Percentiles rank a stretch among this genome's conserved stretches.
Conservation (phyloP, 2,329 filamentous ascomycete genomes). For the Hansfordia pulvinata region DNA sequence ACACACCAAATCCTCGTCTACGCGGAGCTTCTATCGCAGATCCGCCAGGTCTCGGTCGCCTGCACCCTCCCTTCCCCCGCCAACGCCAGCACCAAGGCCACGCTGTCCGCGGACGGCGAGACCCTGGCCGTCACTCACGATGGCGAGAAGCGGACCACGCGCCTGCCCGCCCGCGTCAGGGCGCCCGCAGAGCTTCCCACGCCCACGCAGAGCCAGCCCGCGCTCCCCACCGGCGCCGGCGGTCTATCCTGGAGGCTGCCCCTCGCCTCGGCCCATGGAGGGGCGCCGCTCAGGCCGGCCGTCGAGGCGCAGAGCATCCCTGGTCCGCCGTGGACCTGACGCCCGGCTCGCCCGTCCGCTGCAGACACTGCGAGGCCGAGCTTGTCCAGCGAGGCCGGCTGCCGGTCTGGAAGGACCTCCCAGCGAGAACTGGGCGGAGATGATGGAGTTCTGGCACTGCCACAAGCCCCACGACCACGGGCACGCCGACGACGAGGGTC, state of each 20-base stretch:
- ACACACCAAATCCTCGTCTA: conserved; percentile 39
- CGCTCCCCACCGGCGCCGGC: conserved; percentile 12
- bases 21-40: conserved; percentile 51
- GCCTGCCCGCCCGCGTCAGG: conserved; percentile 28
- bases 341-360: conserved; percentile 23
- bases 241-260: conserved; percentile 43
- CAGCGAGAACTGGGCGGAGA: conserved; percentile 96
- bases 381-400: conserved; percentile 26
- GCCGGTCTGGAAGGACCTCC: conserved; percentile 79
- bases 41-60: conserved; percentile 48
- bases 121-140: conserved; percentile 34
- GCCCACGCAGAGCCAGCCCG: too few relatives aligned
- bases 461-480: conserved; percentile 68
- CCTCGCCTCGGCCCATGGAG: conserved; percentile 7
- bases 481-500: conserved; percentile 29
- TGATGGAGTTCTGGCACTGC: conserved; percentile 99
- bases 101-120: conserved; percentile 28
- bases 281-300: conserved; percentile 4
- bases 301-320: conserved; percentile 25
- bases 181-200: conserved; percentile 22
- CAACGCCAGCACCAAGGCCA: conserved; percentile 26
- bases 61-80: conserved; percentile 32
- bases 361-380: conserved; percentile 22
- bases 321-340: conserved; percentile 42
- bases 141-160: conserved; percentile 18